Conservation (phyloP, 1,284 basidiomycete species). For the Cutaneotrichosporon cavernicola region DNA sequence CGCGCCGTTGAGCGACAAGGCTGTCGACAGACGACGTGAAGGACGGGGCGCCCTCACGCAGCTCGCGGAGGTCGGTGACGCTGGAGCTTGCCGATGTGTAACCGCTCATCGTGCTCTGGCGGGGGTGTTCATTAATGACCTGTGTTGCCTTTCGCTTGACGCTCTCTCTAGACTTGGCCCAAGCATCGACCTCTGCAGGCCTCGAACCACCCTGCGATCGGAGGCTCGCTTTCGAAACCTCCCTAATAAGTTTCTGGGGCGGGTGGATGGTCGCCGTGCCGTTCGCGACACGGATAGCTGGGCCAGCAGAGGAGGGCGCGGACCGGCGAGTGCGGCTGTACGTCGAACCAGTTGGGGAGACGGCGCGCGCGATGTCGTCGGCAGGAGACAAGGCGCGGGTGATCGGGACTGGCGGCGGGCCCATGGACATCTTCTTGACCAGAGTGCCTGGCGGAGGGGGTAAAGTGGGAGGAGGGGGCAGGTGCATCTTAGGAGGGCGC, state of each 20-base stretch:
- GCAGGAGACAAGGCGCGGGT: conserved; percentile 77
- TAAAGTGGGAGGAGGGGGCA: conserved; percentile 76
- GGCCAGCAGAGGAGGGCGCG: conserved; percentile 58
- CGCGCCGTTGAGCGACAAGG: conserved; percentile 11
- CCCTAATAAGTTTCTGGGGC: conserved; percentile 63
- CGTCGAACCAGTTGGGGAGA: conserved; percentile 64
- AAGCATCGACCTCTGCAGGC: conserved; percentile 54
- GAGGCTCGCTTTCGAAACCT: conserved; percentile 75
- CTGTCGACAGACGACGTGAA: conserved; percentile 46
- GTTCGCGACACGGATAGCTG: conserved; percentile 57
- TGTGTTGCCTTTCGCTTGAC: conserved; percentile 41
- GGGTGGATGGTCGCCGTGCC: conserved; percentile 64
- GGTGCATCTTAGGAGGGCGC: conserved; percentile 75
- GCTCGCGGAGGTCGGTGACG: conserved; percentile 27
- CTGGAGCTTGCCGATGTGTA: conserved; percentile 40
- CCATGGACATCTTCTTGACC: conserved; percentile 48
- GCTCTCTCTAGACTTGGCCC: conserved; percentile 45
- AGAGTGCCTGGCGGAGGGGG: conserved; percentile 66
- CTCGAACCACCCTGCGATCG: conserved; percentile 43
- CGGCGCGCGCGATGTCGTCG: conserved; percentile 80
- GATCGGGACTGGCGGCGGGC: conserved; percentile 44
- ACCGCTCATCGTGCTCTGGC: conserved; percentile 27
- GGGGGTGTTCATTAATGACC: conserved; percentile 21
- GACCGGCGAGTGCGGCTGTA: conserved; percentile 20
- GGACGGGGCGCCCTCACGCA: conserved; percentile 33